Conservation (phyloP, 179 eudicot species). For the Drosera spatulata region DNA sequence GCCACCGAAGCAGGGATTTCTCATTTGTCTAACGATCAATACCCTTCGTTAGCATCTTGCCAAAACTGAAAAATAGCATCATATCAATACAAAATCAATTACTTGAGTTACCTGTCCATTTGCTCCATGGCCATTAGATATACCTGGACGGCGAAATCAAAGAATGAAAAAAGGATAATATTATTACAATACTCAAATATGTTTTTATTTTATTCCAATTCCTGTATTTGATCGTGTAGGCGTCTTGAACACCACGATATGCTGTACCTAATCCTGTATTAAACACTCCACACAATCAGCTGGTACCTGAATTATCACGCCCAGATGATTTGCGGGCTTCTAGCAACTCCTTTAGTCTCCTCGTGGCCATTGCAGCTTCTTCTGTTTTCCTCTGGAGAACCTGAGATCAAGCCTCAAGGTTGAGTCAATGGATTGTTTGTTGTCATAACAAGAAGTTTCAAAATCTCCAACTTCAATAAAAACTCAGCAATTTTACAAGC, state of each 20-base stretch:
- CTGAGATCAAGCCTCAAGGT: slow-evolving; percentile 19
- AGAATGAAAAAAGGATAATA: slow-evolving; percentile 14
- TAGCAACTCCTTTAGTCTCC: slow-evolving; percentile 90
- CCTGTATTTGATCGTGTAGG: no score
- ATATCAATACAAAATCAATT: neutral
- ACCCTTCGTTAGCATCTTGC: slow-evolving; percentile 2
- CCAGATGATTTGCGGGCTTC: slow-evolving; percentile 86
- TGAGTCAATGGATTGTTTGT: neutral
- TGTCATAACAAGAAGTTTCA: neutral
- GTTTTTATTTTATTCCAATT: neutral
- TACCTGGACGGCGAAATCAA: slow-evolving; percentile 29
- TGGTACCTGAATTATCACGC: slow-evolving; percentile 77
- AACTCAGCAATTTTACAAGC: no score
- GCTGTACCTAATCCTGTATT: no score
- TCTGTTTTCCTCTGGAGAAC: slow-evolving; percentile 99
- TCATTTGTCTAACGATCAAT: slow-evolving; percentile 61
- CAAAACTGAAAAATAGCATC: neutral
- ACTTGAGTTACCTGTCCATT: slow-evolving; percentile 63
- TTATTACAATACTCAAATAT: neutral
- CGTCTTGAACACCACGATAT: no score
- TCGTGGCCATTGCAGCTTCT: slow-evolving; percentile 99
- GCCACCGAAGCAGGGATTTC: slow-evolving; percentile 93
- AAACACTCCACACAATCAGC: slow-evolving; percentile 5
- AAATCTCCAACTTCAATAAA: neutral
- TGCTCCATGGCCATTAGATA: slow-evolving; percentile 58